Evolutionary conservation across 2,329 filamentous ascomycete genomes (phyloP).

Genomic region (Penicillium sp.): DNA sequence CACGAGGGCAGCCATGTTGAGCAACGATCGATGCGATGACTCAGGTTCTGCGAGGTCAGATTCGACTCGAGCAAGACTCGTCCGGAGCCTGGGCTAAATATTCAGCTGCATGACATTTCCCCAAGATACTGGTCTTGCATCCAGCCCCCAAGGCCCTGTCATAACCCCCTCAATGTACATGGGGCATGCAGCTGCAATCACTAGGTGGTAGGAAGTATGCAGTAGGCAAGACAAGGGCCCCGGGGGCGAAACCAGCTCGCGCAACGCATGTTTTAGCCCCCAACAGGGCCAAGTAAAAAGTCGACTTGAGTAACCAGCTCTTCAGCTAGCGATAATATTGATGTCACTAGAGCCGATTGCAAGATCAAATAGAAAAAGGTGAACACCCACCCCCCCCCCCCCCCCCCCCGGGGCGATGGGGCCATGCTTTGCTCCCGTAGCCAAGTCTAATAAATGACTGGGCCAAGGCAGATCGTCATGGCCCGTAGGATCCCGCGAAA

Average conservation of each 20-base stretch:
- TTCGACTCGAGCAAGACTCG: background rate
- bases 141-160: background rate
- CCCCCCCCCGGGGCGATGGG: background rate
- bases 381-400: background rate
- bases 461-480: slow-evolving; percentile 1
- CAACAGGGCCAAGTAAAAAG: background rate
- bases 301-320: background rate
- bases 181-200: background rate
- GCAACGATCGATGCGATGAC: background rate
- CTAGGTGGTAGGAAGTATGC: no score
- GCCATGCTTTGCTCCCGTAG: background rate
- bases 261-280: background rate
- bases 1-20: slow-evolving; percentile 4
- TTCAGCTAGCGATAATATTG: background rate
- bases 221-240: background rate
- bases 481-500: background rate
- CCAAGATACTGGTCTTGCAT: background rate
- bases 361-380: background rate
- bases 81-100: background rate
- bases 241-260: background rate
- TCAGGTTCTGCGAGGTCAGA: background rate
- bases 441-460: background rate
- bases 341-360: background rate
- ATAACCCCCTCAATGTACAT: background rate
- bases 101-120: background rate